phyloP scores from a whole-genome alignment of 2,329 filamentous ascomycete genomes.

The Xylaria multiplex region DNA sequence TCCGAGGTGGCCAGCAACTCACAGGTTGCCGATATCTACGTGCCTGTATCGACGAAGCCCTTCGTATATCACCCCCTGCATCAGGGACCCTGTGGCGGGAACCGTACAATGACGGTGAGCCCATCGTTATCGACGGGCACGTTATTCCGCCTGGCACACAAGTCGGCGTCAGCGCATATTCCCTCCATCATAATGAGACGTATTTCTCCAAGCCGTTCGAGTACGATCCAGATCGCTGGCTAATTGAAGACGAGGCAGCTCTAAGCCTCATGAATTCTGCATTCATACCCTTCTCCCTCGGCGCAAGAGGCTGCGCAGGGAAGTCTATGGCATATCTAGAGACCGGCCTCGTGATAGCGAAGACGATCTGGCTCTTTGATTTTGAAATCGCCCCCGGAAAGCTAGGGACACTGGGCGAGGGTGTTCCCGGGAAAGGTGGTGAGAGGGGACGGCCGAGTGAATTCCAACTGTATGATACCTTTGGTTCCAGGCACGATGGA shows the following conservation, averaged over 20 bases:
- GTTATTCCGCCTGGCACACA: slow-evolving; percentile 26
- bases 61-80: slow-evolving; percentile 25
- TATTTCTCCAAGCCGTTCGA: slow-evolving; percentile 26
- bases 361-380: slow-evolving; percentile 55
- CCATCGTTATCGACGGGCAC: slow-evolving; percentile 29
- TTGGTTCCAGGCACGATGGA: slow-evolving; percentile 29
- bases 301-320: slow-evolving; percentile 56
- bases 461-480: slow-evolving; percentile 36
- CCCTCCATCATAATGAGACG: slow-evolving; percentile 22
- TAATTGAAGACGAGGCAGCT: slow-evolving; percentile 3
- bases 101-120: neutral
- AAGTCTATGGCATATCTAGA: slow-evolving; percentile 59
- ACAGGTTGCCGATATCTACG: slow-evolving; percentile 28
- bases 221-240: slow-evolving; percentile 39
- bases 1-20: slow-evolving; percentile 16
- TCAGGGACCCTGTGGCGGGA: slow-evolving; percentile 27
- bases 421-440: neutral
- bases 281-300: slow-evolving; percentile 50
- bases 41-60: slow-evolving; percentile 31
- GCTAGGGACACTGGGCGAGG: slow-evolving; percentile 15
- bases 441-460: slow-evolving; percentile 23
- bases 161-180: slow-evolving; percentile 24
- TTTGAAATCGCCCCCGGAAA: slow-evolving; percentile 38
- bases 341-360: slow-evolving; percentile 54
- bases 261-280: slow-evolving; percentile 36